phyloP scores from a whole-genome alignment of 805 yeast species.

The Cyberlindnera meyerae region DNA sequence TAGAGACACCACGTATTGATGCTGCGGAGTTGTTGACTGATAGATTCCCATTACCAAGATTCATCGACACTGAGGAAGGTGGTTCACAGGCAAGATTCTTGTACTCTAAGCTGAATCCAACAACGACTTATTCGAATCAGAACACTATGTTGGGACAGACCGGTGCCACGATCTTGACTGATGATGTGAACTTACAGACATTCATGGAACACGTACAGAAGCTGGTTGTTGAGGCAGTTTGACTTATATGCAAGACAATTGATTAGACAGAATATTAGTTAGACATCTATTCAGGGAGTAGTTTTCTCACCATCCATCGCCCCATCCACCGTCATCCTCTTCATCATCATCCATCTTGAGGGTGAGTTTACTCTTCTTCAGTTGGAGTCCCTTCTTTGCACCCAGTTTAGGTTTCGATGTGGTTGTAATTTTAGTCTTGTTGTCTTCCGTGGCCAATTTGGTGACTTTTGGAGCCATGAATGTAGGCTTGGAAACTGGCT shows the following conservation, averaged over 20 bases:
- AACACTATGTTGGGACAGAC: slow-evolving; percentile 42
- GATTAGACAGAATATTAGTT: background rate
- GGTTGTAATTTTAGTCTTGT: slow-evolving; percentile 1
- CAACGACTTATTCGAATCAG: slow-evolving; percentile 68
- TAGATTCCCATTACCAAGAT: slow-evolving; percentile 96
- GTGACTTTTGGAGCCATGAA: slow-evolving; percentile 21
- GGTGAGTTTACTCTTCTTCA: slow-evolving; percentile 29
- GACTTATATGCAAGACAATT: too few relatives aligned
- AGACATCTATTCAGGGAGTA: background rate
- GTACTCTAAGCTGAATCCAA: slow-evolving; percentile 91
- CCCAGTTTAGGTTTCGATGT: slow-evolving; percentile 1
- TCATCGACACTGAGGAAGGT: slow-evolving; percentile 96
- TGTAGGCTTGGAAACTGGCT: slow-evolving; percentile 1
- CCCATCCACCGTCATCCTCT: slow-evolving; percentile 40
- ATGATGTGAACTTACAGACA: slow-evolving; percentile 91
- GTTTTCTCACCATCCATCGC: slow-evolving; percentile 36
- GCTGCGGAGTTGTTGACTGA: slow-evolving; percentile 89
- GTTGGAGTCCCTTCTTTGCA: slow-evolving; percentile 22
- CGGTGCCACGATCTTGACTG: slow-evolving; percentile 84
- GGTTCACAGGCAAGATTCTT: slow-evolving; percentile 98
- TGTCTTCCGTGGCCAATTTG: slow-evolving; percentile 16
- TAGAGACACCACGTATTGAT: slow-evolving; percentile 86
- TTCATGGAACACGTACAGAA: slow-evolving; percentile 94
- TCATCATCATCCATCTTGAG: slow-evolving; percentile 28
- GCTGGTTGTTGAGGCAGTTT: slow-evolving; percentile 58